Evolutionary conservation across 2,329 filamentous ascomycete genomes (phyloP).

Genomic region (Thermothelomyces thermophilus): DNA sequence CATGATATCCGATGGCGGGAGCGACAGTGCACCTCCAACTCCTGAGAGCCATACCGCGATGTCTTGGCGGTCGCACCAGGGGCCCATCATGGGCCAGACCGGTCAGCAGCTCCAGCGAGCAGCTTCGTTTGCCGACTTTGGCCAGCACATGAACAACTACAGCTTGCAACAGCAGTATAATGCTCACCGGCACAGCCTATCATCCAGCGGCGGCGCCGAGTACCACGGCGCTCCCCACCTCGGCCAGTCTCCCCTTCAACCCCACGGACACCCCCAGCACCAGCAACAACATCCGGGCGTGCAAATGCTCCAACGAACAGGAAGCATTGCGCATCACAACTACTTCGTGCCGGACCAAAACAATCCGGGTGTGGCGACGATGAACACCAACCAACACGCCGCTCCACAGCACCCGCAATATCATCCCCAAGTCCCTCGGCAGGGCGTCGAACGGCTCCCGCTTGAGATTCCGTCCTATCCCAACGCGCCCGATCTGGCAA

Average conservation of each 20-base stretch:
- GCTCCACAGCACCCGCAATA: slow-evolving; percentile 41
- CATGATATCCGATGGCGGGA: slow-evolving; percentile 50
- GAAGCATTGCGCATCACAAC: slow-evolving; percentile 39
- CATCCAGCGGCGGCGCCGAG: slow-evolving; percentile 38
- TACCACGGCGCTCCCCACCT: slow-evolving; percentile 35
- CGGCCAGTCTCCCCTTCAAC: too few relatives aligned
- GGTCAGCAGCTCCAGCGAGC: slow-evolving; percentile 43
- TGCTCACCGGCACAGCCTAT: slow-evolving; percentile 45
- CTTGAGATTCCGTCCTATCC: slow-evolving; percentile 44
- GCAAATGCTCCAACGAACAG: slow-evolving; percentile 44
- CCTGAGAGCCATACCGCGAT: slow-evolving; percentile 45
- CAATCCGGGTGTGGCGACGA: slow-evolving; percentile 56
- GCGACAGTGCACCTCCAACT: slow-evolving; percentile 53
- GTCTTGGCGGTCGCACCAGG: slow-evolving; percentile 43
- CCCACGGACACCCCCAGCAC: slow-evolving; percentile 25
- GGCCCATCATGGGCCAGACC: slow-evolving; percentile 30
- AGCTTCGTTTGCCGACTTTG: slow-evolving; percentile 50
- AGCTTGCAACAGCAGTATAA: slow-evolving; percentile 38
- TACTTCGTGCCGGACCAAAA: slow-evolving; percentile 57
- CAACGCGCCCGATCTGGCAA: slow-evolving; percentile 39
- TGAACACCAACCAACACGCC: slow-evolving; percentile 42
- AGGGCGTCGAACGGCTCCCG: slow-evolving; percentile 39
- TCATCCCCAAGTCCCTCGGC: slow-evolving; percentile 44
- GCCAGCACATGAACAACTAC: slow-evolving; percentile 43
- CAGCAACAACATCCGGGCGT: slow-evolving; percentile 34